These are phyloP conservation scores for Lizonia empirigonia DNA, from an alignment of 2,329 filamentous ascomycete species.

Conservation along the genomic window DNA sequence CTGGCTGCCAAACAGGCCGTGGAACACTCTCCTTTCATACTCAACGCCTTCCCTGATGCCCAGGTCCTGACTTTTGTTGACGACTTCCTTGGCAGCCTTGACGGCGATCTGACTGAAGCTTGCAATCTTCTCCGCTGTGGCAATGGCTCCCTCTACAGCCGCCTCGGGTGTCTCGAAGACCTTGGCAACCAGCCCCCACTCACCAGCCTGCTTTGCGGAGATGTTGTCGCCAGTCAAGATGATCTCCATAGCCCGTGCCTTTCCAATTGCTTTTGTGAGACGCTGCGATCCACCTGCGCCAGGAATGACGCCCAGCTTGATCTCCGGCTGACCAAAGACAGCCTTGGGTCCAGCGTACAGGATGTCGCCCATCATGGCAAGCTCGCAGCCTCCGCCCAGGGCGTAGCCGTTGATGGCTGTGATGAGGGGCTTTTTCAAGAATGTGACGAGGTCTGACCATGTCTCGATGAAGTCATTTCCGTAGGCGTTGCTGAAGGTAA, in stretches of 20 bases:
- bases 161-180: conserved; percentile 80
- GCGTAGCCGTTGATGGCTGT: conserved; percentile 94
- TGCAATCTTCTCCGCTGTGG: conserved; percentile 88
- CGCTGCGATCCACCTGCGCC: conserved; percentile 92
- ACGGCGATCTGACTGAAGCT: conserved; percentile 85
- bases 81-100: conserved; percentile 93
- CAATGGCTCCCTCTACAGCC: conserved; percentile 78
- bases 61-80: conserved; percentile 97
- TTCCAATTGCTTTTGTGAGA: conserved; percentile 70
- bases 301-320: conserved; percentile 91
- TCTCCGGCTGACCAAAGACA: conserved; percentile 95
- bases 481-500: conserved; percentile 89
- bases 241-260: conserved; percentile 53
- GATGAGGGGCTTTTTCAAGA: conserved; percentile 91
- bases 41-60: conserved; percentile 88
- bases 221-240: conserved; percentile 67
- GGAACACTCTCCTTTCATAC: conserved; percentile 92
- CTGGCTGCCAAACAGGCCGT: conserved; percentile 87
- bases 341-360: conserved; percentile 85
- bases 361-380: conserved; percentile 97
- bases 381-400: conserved; percentile 91
- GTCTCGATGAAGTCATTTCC: conserved; percentile 90
- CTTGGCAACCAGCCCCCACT: conserved; percentile 88
- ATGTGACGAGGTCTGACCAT: conserved; percentile 85
- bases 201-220: conserved; percentile 79